phyloP scores from a whole-genome alignment of 163 green algal species.

The Volvox carteri region DNA sequence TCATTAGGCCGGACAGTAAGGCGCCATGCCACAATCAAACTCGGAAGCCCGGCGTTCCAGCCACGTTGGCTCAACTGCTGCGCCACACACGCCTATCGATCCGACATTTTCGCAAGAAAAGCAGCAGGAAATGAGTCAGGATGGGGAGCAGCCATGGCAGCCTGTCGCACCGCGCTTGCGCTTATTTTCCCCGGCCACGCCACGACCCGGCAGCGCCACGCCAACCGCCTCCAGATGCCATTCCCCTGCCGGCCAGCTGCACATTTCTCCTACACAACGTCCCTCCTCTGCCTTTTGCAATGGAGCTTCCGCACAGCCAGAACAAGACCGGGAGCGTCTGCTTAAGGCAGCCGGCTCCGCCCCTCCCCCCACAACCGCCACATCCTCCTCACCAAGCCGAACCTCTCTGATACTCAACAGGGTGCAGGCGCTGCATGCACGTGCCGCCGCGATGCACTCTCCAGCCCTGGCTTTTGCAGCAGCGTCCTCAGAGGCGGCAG shows the following conservation, averaged over 20 bases:
- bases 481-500: background rate
- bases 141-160: background rate
- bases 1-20: background rate
- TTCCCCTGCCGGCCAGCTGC: background rate
- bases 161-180: background rate
- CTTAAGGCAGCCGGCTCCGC: background rate
- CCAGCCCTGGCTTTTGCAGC: background rate
- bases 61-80: background rate
- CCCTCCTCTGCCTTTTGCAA: background rate
- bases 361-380: background rate
- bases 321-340: background rate
- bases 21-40: background rate
- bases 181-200: constrained; percentile 18
- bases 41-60: background rate
- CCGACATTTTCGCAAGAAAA: too few species aligned
- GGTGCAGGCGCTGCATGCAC: background rate
- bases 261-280: background rate
- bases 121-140: background rate
- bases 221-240: background rate
- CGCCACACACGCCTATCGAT: too few species aligned
- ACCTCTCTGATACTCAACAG: background rate
- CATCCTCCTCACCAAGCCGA: background rate
- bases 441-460: background rate
- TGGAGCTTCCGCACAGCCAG: background rate
- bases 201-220: background rate